Evolutionary conservation across 2,329 filamentous ascomycete genomes (phyloP).

Genomic region (Curvularia sp.): DNA sequence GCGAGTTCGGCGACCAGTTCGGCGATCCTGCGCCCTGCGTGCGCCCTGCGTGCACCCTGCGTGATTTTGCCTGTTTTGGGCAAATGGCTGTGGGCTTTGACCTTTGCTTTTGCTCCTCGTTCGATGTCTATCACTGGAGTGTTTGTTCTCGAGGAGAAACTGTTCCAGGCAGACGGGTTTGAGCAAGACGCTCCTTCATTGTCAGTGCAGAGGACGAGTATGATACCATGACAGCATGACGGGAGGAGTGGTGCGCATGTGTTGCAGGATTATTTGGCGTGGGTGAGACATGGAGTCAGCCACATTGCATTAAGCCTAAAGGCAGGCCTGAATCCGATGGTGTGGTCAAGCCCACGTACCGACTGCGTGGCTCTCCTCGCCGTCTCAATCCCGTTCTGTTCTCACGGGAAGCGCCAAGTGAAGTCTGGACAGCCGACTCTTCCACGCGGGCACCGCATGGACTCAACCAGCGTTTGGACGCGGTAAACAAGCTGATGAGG

Average conservation of each 20-base stretch:
- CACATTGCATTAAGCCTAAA: slow-evolving; percentile 12
- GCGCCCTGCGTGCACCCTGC: slow-evolving; percentile 2
- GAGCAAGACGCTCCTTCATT: neutral
- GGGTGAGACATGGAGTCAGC: neutral
- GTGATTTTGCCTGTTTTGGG: neutral
- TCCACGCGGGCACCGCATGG: neutral
- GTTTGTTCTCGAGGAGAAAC: neutral
- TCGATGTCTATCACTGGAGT: neutral
- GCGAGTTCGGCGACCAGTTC: slow-evolving; percentile 25
- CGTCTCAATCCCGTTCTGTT: neutral
- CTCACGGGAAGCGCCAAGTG: neutral
- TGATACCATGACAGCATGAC: slow-evolving; percentile 6
- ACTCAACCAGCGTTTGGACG: neutral
- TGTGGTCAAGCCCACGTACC: slow-evolving; percentile 4
- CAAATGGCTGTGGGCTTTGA: neutral
- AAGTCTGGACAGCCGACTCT: neutral
- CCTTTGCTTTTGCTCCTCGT: neutral
- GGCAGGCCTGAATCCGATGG: slow-evolving; percentile 3
- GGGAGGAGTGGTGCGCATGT: slow-evolving; percentile 3
- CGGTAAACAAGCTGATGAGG: neutral
- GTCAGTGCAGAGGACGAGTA: neutral
- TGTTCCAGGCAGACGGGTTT: neutral
- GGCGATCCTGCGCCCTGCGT: neutral
- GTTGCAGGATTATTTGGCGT: slow-evolving; percentile 7
- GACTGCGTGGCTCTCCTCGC: slow-evolving; percentile 7